Evolutionary conservation across 441 rosid species (phyloP), one percentile per base, ranked within the genome.

Genomic region (Populus hybrid): DNA sequence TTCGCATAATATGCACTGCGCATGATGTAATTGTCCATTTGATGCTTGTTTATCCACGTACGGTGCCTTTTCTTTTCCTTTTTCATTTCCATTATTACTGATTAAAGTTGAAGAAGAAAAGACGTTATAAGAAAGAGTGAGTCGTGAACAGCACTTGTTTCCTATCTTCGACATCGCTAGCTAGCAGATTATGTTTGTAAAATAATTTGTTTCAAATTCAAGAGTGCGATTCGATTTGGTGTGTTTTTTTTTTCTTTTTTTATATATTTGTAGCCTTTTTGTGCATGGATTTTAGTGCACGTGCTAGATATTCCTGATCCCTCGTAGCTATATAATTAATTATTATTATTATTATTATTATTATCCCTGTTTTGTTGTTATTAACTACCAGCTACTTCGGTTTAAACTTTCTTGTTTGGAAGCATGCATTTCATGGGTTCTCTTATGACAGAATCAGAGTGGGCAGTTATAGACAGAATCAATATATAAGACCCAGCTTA

Each of bases 201-300:
- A 23, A 8, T 64, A 42, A 42, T 42, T 63, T n/a, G 75, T 46
- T 66, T 5, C 50, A 72, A 73, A 42, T 42, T 11, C 54, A 12
- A 42, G 18, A 12, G 6, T 42, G 54, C 20, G 57, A 46, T 46
- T 46, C 57, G 18, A 46, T 12, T 14, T 46, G 57, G 20, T 14
- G 78, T 4, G 6, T 36, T 18, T 70, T 18, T 24, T 24, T 40
- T 36, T 80, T 70, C 11, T 36, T 75, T 36, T 75, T 54, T 1
- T 34, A 21, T 18, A 14, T 24, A n/a, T 59, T 16, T 46, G 35
- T 21, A 61, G 82, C 78, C 74, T 64, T 78, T 71, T 70, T 84
- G 23, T 80, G 83, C 85, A 81, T 87, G 88, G 87, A 87, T 77
- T 79, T 80, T 87, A 77, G 85, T 75, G 81, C 87, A 84, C 83